These are phyloP conservation scores for Vaucheria bursata DNA, from an alignment of 352 stramenopile genomes.

Conservation along the genomic window DNA sequence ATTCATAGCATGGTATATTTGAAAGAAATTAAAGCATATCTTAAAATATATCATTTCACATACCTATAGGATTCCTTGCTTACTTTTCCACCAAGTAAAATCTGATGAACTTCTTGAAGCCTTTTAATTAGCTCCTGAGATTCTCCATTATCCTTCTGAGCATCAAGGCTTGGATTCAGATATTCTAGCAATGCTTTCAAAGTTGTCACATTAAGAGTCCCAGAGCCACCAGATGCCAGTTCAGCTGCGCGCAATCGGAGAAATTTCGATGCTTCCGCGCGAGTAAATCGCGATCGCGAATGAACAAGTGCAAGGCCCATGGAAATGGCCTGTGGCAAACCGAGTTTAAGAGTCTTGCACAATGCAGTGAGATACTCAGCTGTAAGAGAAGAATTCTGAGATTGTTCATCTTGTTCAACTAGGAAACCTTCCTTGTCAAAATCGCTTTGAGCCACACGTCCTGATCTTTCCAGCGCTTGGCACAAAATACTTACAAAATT, in stretches of 20 bases:
- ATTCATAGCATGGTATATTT: no score
- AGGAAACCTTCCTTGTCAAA: conserved; percentile 35
- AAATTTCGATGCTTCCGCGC: conserved; percentile 30
- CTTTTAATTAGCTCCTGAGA: not conserved
- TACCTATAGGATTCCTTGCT: no score
- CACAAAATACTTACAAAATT: conserved; percentile 77
- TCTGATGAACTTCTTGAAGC: not conserved
- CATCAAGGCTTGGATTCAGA: conserved; percentile 56
- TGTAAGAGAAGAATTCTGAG: conserved; percentile 70
- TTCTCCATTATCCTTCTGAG: not conserved
- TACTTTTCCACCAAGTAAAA: conserved; percentile 1
- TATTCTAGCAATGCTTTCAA: conserved; percentile 67
- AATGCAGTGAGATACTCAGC: conserved; percentile 71
- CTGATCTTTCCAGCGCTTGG: conserved; percentile 18
- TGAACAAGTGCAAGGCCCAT: conserved; percentile 34
- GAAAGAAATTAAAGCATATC: no score
- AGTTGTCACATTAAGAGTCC: conserved; percentile 56
- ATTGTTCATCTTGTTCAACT: conserved; percentile 60
- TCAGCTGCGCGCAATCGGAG: conserved; percentile 24
- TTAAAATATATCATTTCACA: no score
- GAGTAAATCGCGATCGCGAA: conserved; percentile 16
- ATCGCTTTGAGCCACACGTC: not conserved
- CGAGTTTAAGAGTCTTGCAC: conserved; percentile 68
- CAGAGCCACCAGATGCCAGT: conserved; percentile 51
- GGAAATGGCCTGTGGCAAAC: conserved; percentile 61